Conservation (phyloP, 192 early-diverging fungal species). For the Phycomyces nitens region DNA sequence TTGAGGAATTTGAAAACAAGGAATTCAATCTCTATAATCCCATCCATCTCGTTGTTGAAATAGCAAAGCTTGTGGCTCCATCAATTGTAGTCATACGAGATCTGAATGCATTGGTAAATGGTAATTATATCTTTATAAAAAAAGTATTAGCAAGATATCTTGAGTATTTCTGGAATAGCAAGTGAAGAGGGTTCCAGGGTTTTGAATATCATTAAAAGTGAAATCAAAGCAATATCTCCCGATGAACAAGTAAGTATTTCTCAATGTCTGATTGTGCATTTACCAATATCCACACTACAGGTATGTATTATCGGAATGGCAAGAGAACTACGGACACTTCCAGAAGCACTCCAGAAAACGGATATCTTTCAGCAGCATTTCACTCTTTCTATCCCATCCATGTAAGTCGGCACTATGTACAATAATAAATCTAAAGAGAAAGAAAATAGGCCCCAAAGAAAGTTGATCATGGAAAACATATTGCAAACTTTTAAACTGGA, state of each 20-base stretch:
- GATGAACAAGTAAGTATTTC: background rate
- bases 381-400: constrained; percentile 25
- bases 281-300: background rate
- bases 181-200: constrained; percentile 8
- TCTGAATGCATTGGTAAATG: constrained; percentile 47
- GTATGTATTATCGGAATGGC: constrained; percentile 27
- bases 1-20: constrained; percentile 15
- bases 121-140: constrained; percentile 14
- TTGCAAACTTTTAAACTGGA: constrained; percentile 16
- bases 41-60: constrained; percentile 6
- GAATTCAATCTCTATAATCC: constrained; percentile 19
- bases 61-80: constrained; percentile 42
- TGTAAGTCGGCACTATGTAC: constrained; percentile 5
- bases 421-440: background rate
- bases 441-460: constrained; percentile 18
- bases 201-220: background rate
- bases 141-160: background rate
- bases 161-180: background rate
- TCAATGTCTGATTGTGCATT: too few species aligned
- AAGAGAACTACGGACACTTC: constrained; percentile 5
- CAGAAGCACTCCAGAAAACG: constrained; percentile 14
- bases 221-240: constrained; percentile 1
- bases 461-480: constrained; percentile 20
- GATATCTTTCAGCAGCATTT: constrained; percentile 32
- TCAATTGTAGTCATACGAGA: constrained; percentile 50